A percentile compares a stretch with the other conserved stretches of the same genome.
phyloP scores from a whole-genome alignment of 345 rosid species.

The Aethionema arabicum region DNA sequence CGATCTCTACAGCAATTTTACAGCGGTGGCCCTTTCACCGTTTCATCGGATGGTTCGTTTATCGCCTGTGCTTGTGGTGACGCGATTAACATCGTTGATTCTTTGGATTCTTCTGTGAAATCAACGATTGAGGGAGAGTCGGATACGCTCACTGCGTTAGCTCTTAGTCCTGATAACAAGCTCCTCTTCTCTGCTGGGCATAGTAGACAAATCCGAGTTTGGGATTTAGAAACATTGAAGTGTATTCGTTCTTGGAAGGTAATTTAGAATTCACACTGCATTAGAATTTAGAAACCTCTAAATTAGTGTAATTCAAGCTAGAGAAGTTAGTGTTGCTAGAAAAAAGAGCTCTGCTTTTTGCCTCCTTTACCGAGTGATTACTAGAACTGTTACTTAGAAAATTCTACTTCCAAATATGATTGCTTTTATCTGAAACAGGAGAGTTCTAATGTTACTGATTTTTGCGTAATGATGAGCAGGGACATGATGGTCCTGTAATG shows the following conservation, averaged over 20 bases:
- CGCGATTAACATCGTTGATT: slow-evolving; percentile 69
- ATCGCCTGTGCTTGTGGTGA: slow-evolving; percentile 79
- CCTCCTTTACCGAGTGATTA: too few species aligned
- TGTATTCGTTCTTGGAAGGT: slow-evolving; percentile 96
- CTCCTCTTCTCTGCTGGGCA: slow-evolving; percentile 88
- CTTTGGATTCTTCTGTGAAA: slow-evolving; percentile 52
- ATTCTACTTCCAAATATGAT: background rate
- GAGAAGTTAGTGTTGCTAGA: too few species aligned
- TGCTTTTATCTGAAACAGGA: background rate
- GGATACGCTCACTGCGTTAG: slow-evolving; percentile 69
- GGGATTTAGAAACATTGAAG: slow-evolving; percentile 77
- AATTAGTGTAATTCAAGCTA: too few species aligned
- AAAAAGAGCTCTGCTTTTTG: background rate
- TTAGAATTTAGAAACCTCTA: background rate
- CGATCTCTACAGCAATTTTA: slow-evolving; percentile 80
- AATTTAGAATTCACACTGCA: background rate
- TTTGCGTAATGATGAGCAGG: slow-evolving; percentile 45
- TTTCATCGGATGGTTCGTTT: slow-evolving; percentile 78
- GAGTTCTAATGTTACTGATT: background rate
- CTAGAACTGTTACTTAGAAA: background rate
- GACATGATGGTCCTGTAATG: slow-evolving; percentile 92
- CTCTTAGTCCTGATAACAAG: slow-evolving; percentile 78
- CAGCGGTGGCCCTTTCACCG: slow-evolving; percentile 80
- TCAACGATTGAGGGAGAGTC: slow-evolving; percentile 69
- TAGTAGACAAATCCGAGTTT: slow-evolving; percentile 83